Conservation (phyloP, 129 eudicot genomes). For the Sambucus nigra region DNA sequence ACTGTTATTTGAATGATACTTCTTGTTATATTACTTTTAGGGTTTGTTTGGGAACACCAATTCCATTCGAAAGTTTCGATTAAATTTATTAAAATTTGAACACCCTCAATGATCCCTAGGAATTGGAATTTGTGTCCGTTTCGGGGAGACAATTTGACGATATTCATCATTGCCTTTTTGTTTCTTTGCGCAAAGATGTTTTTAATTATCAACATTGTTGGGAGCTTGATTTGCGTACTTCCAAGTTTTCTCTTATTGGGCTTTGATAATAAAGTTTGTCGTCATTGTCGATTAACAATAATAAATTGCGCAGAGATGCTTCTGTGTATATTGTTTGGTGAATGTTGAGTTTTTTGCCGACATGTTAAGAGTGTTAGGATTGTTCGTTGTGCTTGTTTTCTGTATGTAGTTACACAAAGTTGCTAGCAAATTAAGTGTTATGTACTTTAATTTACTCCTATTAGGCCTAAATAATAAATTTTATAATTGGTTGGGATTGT, state of each 20-base stretch:
- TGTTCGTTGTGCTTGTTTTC: too few species aligned
- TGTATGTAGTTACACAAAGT: too few species aligned
- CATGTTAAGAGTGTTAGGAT: too few species aligned
- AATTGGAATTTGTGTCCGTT: background rate
- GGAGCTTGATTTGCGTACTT: background rate
- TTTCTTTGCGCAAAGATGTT: background rate
- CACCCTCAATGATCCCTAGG: background rate
- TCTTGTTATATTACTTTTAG: background rate
- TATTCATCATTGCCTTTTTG: background rate
- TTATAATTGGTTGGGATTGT: conserved; percentile 1
- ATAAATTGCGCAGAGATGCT: background rate
- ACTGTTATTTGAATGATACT: background rate
- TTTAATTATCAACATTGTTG: background rate
- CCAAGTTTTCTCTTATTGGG: background rate
- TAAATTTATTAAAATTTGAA: background rate
- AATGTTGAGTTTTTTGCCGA: too few species aligned
- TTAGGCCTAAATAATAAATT: conserved; percentile 7
- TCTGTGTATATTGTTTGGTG: background rate
- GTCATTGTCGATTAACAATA: background rate
- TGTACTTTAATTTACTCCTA: too few species aligned
- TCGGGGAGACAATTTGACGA: background rate
- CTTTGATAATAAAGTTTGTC: background rate
- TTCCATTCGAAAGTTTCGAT: background rate
- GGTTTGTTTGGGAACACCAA: background rate
- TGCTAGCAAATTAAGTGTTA: too few species aligned